Conservation (phyloP, 441 rosid species). For the Eruca vesicaria region DNA sequence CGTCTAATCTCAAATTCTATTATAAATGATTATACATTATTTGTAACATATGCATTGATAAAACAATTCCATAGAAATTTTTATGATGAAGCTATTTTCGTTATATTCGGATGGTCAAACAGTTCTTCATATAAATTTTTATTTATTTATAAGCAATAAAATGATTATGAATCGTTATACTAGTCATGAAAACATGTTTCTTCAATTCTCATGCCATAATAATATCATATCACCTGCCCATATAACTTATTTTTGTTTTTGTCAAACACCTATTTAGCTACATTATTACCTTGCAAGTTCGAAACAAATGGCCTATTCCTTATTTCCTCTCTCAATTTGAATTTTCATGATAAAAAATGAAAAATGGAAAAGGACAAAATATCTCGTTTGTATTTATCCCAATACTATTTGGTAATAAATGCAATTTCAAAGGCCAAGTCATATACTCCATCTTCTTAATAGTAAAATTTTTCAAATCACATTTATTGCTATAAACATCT, state of each 20-base stretch:
- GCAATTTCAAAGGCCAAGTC: conserved; percentile 33
- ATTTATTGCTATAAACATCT: conserved; percentile 24
- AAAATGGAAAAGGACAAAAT: not conserved
- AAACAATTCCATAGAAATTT: no score
- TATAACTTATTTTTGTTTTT: not conserved
- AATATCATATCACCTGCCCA: conserved; percentile 13
- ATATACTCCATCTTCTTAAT: conserved; percentile 31
- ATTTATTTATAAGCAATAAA: not conserved
- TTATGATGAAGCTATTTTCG: no score
- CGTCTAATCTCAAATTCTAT: no score
- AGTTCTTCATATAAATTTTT: not conserved
- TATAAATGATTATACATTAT: no score
- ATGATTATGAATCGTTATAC: not conserved
- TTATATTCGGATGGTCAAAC: no score
- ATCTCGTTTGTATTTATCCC: conserved; percentile 29
- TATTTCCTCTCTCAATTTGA: conserved; percentile 9
- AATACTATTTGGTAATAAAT: conserved; percentile 34
- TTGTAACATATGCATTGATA: no score
- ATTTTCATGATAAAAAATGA: not conserved
- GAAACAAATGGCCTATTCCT: not conserved
- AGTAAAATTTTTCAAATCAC: conserved; percentile 22
- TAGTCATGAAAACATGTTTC: not conserved
- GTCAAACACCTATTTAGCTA: conserved; percentile 15
- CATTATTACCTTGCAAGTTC: conserved; percentile 3
- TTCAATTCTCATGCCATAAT: not conserved